These are phyloP conservation scores for Mycosphaerella arachidis DNA, from an alignment of 2,329 filamentous ascomycete genomes.

Conservation along the genomic window DNA sequence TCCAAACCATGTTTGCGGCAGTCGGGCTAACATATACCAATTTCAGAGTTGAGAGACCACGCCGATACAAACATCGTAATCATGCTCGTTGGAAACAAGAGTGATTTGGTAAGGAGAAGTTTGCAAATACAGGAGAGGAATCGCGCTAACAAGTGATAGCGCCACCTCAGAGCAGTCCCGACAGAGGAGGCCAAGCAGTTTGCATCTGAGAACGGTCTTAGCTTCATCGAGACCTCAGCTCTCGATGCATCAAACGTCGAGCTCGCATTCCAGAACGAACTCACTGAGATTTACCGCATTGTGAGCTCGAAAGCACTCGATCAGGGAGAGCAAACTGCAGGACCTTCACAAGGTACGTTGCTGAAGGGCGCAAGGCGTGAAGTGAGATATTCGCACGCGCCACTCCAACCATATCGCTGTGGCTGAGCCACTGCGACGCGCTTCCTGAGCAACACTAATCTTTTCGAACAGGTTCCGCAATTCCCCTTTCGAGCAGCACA, in stretches of 20 bases:
- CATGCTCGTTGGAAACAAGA: slow-evolving; percentile 99
- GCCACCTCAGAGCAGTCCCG: not conserved
- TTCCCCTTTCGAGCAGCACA: slow-evolving; percentile 51
- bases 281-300: slow-evolving; percentile 99
- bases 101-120: slow-evolving; percentile 66
- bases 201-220: slow-evolving; percentile 73
- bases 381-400: too few relatives aligned
- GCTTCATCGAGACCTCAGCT: slow-evolving; percentile 98
- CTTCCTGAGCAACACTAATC: too few relatives aligned
- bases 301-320: slow-evolving; percentile 97
- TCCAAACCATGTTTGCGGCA: too few relatives aligned
- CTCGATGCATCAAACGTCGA: slow-evolving; percentile 99
- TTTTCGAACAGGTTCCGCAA: slow-evolving; percentile 45
- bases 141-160: not conserved
- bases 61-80: slow-evolving; percentile 98
- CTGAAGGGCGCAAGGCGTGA: too few relatives aligned
- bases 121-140: not conserved
- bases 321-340: slow-evolving; percentile 75
- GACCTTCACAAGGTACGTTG: slow-evolving; percentile 62
- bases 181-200: slow-evolving; percentile 80
- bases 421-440: too few relatives aligned
- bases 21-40: too few relatives aligned
- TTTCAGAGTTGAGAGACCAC: slow-evolving; percentile 45
- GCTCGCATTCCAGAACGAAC: slow-evolving; percentile 92
- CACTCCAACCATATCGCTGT: too few relatives aligned